Base-by-base conservation (phyloP, 2,329 filamentous ascomycete genomes). In the Pseudogymnoascus sp. region DNA sequence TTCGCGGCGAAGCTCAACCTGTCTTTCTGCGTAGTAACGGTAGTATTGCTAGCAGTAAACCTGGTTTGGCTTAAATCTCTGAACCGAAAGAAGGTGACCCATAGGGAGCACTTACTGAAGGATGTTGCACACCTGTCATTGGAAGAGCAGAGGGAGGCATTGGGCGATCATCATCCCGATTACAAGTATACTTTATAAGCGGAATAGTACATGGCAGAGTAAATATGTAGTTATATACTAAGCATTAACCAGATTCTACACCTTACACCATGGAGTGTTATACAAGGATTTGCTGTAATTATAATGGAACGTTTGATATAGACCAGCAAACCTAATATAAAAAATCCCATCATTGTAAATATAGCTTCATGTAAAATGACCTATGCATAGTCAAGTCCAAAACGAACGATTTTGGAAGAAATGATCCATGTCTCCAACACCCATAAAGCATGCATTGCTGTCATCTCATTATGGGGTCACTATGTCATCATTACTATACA, bases 131-230 rank as follows among this genome's bases (percentile, higher is more conserved):
- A 56, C 10, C 50, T 56, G n/a, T 7, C 50, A n/a, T 56, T 56
- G 26, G 26, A 33, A 33, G 50, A 56, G 5, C 50, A 56, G n/a
- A 56, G 50, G 50, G 50, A 56, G 28, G 50, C 50, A 7, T 19
- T 56, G 26, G 50, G 50, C n/a, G 50, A 56, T 14, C 16, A 33
- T 56, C 50, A 56, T 33, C 50, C 50, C 33, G 50, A 56, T 56
- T 56, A 56, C n/a, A 56, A 56, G 50, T 56, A 56, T 56, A 56
- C 50, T 56, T 56, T 56, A 19, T 56, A 31, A 56, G 22, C 10
- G 6, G 26, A 14, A 33, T 19, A 6, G n/a, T 31, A 56, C 4
- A 16, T 33, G 2, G 4, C 8, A 19, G 14, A 56, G 5, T 33
- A 19, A 33, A 56, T 33, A 56, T 56, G 3, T 3, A 56, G n/a